phyloP scores from a whole-genome alignment of 2,329 filamentous ascomycete species.

The Alternaria arbusti region DNA sequence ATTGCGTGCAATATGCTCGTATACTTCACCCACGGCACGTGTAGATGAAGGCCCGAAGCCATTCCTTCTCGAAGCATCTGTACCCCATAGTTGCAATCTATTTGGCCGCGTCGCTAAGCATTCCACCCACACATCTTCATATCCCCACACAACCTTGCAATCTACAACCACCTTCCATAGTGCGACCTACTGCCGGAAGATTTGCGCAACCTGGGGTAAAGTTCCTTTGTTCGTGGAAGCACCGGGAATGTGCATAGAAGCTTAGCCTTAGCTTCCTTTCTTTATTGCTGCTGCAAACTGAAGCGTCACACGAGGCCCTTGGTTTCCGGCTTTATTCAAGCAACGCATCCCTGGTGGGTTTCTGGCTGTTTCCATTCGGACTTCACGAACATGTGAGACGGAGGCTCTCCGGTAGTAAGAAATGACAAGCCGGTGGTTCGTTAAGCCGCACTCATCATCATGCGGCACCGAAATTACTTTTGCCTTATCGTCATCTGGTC shows the following conservation, averaged over 20 bases:
- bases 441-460: background rate
- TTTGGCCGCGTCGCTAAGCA: slow-evolving; percentile 27
- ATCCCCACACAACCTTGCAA: slow-evolving; percentile 40
- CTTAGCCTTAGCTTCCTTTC: slow-evolving; percentile 25
- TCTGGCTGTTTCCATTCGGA: background rate
- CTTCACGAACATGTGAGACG: slow-evolving; percentile 1
- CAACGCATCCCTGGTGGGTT: slow-evolving; percentile 23
- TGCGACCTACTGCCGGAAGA: slow-evolving; percentile 37
- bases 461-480: slow-evolving; percentile 15
- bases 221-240: slow-evolving; percentile 28
- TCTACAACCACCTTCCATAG: slow-evolving; percentile 30
- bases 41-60: slow-evolving; percentile 21
- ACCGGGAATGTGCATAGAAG: slow-evolving; percentile 25
- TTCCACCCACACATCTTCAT: slow-evolving; percentile 28
- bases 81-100: slow-evolving; percentile 45
- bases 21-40: slow-evolving; percentile 1
- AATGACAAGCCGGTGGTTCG: slow-evolving; percentile 7
- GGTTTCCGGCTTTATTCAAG: slow-evolving; percentile 12
- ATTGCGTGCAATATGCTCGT: slow-evolving; percentile 30
- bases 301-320: slow-evolving; percentile 24
- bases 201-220: slow-evolving; percentile 42
- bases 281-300: slow-evolving; percentile 23
- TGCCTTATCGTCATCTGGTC: slow-evolving; percentile 5
- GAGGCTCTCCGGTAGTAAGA: slow-evolving; percentile 9
- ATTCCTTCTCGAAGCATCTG: slow-evolving; percentile 39